Percentiles rank a stretch among this genome's conserved stretches.
Conservation (phyloP, 176 grass and related monocot species). For the Oryza officinalis region DNA sequence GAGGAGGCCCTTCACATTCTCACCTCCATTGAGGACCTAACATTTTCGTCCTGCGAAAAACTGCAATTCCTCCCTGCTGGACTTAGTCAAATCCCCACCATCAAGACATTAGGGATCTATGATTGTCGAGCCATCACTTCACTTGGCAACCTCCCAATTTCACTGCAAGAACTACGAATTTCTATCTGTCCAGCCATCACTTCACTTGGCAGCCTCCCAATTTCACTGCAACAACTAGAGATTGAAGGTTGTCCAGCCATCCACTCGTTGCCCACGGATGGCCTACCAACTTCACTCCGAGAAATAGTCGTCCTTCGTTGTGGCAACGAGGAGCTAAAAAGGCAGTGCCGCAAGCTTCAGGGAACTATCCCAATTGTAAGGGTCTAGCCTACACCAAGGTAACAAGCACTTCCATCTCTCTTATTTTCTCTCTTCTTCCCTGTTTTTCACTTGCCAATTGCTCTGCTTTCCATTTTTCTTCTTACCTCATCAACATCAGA, state of each 20-base stretch:
- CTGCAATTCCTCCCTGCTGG: background rate
- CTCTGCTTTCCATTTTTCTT: too few species aligned
- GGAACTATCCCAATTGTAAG: background rate
- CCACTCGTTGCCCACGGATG: background rate
- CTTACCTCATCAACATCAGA: too few species aligned
- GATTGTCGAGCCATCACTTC: background rate
- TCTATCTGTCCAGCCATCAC: too few species aligned
- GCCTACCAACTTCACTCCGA: background rate
- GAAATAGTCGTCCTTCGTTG: rapidly evolving
- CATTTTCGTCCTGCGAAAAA: rapidly evolving
- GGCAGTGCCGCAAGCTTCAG: background rate
- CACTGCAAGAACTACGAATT: too few species aligned
- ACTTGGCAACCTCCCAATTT: background rate
- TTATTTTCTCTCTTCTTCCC: too few species aligned
- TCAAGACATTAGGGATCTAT: background rate
- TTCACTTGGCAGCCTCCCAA: background rate
- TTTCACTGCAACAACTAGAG: background rate
- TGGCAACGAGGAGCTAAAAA: background rate
- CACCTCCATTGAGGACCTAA: background rate
- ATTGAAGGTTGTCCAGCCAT: rapidly evolving
- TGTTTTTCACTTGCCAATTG: too few species aligned
- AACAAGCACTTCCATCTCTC: background rate
- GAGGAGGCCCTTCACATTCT: background rate
- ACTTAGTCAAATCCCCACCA: background rate
- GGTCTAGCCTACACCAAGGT: background rate